Percentiles rank a stretch among this genome's conserved stretches.
These are phyloP conservation scores for Rhodotorula kratochvilovae DNA, from an alignment of 768 basidiomycete species.

Conservation along the genomic window DNA sequence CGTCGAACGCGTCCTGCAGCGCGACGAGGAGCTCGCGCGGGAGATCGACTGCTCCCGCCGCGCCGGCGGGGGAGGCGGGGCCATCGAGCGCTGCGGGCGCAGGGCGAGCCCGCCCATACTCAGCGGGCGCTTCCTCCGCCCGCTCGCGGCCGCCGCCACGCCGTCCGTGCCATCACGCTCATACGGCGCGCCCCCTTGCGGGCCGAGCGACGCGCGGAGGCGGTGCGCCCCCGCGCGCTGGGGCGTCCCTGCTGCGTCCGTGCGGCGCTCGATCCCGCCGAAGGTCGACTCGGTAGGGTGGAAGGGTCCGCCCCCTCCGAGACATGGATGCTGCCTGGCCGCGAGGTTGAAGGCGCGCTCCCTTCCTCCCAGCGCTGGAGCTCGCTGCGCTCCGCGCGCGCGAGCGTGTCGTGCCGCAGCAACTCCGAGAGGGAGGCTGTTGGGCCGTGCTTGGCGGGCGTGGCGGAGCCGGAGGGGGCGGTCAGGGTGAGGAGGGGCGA, in stretches of 20 bases:
- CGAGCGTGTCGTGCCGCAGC: conserved; percentile 3
- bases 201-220: background rate
- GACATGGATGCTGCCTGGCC: background rate
- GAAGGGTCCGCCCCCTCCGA: conserved; percentile 9
- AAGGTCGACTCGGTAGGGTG: conserved; percentile 20
- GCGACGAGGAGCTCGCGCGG: background rate
- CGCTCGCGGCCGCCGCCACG: background rate
- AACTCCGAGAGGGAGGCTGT: conserved; percentile 15
- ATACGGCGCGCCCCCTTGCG: background rate
- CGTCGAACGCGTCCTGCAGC: conserved; percentile 15
- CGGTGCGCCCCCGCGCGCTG: background rate
- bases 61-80: background rate
- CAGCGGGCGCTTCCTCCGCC: conserved; percentile 3
- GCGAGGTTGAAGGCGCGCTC: background rate
- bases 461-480: no score
- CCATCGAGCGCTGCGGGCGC: background rate
- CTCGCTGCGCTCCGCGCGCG: conserved; percentile 5
- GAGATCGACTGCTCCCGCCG: background rate
- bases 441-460: background rate
- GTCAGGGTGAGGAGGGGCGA: background rate
- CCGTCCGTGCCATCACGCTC: background rate
- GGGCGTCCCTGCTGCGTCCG: background rate
- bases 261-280: conserved; percentile 23
- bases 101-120: conserved; percentile 24
- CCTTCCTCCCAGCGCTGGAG: conserved; percentile 3